Percentiles rank a stretch among this genome's conserved stretches.
Evolutionary conservation across 2,329 filamentous ascomycete species (phyloP).

Genomic region (Stachybotrys chartarum): DNA sequence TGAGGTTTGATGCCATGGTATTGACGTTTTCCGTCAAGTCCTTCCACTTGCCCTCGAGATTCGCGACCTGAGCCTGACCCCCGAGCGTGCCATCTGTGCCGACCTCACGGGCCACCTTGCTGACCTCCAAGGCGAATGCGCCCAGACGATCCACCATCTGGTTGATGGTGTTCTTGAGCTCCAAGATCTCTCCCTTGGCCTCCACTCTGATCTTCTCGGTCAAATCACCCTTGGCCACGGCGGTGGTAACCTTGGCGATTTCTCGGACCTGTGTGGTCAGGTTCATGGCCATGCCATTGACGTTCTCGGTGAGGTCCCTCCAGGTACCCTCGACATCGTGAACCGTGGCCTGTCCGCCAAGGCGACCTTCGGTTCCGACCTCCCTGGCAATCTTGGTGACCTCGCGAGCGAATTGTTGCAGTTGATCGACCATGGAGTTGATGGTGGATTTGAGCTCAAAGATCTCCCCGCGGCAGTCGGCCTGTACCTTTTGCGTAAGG

Average conservation of each 20-base stretch:
- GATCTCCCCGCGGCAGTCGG: slow-evolving; percentile 86
- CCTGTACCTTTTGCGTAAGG: slow-evolving; percentile 92
- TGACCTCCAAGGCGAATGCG: slow-evolving; percentile 94
- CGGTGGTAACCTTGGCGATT: slow-evolving; percentile 93
- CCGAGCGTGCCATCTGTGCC: slow-evolving; percentile 92
- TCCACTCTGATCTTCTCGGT: slow-evolving; percentile 95
- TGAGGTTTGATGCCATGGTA: slow-evolving; percentile 64
- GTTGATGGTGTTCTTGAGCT: slow-evolving; percentile 96
- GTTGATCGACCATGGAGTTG: slow-evolving; percentile 98
- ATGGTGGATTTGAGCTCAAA: slow-evolving; percentile 95
- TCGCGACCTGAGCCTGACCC: slow-evolving; percentile 87
- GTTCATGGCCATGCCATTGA: slow-evolving; percentile 99
- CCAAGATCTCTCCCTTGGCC: slow-evolving; percentile 87
- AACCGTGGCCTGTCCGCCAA: slow-evolving; percentile 91
- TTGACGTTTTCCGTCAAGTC: slow-evolving; percentile 90
- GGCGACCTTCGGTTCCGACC: slow-evolving; percentile 89
- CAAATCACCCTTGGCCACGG: slow-evolving; percentile 87
- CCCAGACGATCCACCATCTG: slow-evolving; percentile 97
- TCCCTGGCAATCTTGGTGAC: slow-evolving; percentile 95
- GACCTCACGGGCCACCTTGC: slow-evolving; percentile 90
- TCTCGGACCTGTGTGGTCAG: slow-evolving; percentile 95
- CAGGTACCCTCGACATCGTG: slow-evolving; percentile 96
- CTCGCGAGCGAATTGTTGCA: slow-evolving; percentile 93
- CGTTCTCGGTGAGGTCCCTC: slow-evolving; percentile 90
- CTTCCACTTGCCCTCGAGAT: slow-evolving; percentile 97